Percentiles rank a stretch among this genome's conserved stretches.
phyloP scores from a whole-genome alignment of 169 alveolate genomes.

The Babesia bigemina region DNA sequence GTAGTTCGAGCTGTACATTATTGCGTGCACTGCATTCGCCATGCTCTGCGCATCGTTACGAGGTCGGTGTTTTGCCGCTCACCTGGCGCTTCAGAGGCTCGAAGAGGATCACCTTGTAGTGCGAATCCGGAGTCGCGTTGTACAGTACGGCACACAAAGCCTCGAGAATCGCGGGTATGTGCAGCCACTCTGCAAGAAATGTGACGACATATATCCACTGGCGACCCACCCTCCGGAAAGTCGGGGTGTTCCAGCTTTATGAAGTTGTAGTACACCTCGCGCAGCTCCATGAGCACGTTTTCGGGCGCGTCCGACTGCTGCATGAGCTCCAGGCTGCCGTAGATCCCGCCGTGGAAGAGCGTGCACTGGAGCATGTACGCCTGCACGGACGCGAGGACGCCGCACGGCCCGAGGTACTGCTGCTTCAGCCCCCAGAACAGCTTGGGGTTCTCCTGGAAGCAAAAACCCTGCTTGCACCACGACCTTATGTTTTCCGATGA shows the following conservation, averaged over 20 bases:
- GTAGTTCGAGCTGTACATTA: constrained; percentile 46
- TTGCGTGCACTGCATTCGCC: constrained; percentile 16
- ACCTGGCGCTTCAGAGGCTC: constrained; percentile 36
- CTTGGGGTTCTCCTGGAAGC: constrained; percentile 54
- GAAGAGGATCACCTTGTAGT: constrained; percentile 32
- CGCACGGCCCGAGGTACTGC: constrained; percentile 72
- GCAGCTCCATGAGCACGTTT: constrained; percentile 18
- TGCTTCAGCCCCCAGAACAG: constrained; percentile 73
- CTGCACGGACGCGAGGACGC: constrained; percentile 73
- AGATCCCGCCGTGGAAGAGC: constrained; percentile 68
- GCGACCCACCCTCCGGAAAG: constrained; percentile 41
- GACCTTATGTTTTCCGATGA: constrained; percentile 29
- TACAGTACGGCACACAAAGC: constrained; percentile 45
- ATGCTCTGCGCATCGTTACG: constrained; percentile 1
- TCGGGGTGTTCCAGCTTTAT: constrained; percentile 33
- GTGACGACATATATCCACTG: neutral
- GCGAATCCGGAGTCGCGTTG: constrained; percentile 30
- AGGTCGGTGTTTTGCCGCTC: neutral
- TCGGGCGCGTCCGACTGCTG: constrained; percentile 20
- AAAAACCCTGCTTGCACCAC: constrained; percentile 73
- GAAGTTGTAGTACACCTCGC: constrained; percentile 36
- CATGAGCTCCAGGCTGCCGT: constrained; percentile 42
- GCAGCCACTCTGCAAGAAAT: constrained; percentile 31
- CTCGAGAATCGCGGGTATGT: constrained; percentile 35
- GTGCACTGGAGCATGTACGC: constrained; percentile 67